Conservation (phyloP, 371 early-diverging fungal species). For the Lichtheimia corymbifera region DNA sequence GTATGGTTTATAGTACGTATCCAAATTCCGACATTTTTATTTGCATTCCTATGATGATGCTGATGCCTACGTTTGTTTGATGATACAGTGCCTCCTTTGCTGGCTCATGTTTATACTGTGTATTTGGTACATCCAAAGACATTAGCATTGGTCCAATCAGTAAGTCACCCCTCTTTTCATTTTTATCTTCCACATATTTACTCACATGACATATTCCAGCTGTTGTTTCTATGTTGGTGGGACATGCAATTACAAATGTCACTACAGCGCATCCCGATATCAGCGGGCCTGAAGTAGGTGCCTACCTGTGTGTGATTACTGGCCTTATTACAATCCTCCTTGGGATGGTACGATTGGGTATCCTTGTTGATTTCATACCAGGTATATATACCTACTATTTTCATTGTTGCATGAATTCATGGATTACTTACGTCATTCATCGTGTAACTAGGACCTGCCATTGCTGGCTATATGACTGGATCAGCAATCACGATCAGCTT, state of each 20-base stretch:
- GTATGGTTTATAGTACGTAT: slow-evolving; percentile 28
- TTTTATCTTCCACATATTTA: too few species aligned
- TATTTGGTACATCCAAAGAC: slow-evolving; percentile 80
- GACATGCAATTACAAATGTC: slow-evolving; percentile 54
- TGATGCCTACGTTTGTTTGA: not conserved
- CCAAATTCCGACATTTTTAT: not conserved
- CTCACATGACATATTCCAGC: slow-evolving; percentile 29
- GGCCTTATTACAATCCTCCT: slow-evolving; percentile 60
- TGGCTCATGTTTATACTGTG: slow-evolving; percentile 66
- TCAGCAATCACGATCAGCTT: slow-evolving; percentile 70
- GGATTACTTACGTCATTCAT: not conserved
- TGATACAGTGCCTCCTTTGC: slow-evolving; percentile 57
- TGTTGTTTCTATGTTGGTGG: slow-evolving; percentile 72
- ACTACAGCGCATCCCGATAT: slow-evolving; percentile 38
- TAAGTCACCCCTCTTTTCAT: slow-evolving; percentile 6
- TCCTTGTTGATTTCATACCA: slow-evolving; percentile 81
- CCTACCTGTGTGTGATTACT: slow-evolving; percentile 49
- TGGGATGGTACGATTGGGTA: slow-evolving; percentile 72
- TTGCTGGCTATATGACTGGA: slow-evolving; percentile 71
- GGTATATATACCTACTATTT: slow-evolving; percentile 7
- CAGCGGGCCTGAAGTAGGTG: slow-evolving; percentile 38
- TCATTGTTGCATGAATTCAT: too few species aligned
- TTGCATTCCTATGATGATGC: too few species aligned
- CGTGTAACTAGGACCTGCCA: slow-evolving; percentile 39
- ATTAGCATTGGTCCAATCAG: slow-evolving; percentile 69